Base-by-base conservation (phyloP, 371 early-diverging fungal species). In the Catenaria anguillulae region DNA sequence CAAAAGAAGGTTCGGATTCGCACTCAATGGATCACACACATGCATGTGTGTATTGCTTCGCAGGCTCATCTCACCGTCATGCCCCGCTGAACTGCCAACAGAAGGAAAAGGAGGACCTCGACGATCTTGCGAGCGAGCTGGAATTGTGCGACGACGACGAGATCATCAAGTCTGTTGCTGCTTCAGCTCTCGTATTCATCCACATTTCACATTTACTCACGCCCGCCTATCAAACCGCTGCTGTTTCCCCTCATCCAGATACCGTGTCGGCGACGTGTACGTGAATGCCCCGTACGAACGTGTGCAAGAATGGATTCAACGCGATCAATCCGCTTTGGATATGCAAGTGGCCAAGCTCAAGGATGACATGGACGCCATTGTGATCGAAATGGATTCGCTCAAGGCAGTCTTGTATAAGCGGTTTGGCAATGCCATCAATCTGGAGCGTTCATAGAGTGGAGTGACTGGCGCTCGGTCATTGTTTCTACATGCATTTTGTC, bases 141-240 rank as follows among this genome's bases (percentile, higher is more conserved):
- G 95, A 97, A 72, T 76, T 97, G 17, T 84, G 84, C 0, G 94
- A 94, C 68, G 95, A 94, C 67, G 92, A 91, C 62, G 92, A 91
- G 60, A 74, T 76, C 33, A 80, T 85, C 58, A 73, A 48, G 76
- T 40, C 10, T 17, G 40, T 17, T 40, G 5, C 40, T 84, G 72
- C 63, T 31, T 70, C 45, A 31, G 23, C 21, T 21, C 19, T 63
- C 12, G 26, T 23, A 17, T 58, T 26, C 4, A 40, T 45, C 48
- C 12, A 60, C 52, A 55, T 23, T 21, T 66, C 33, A 50, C 17
- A 31, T 48, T 26, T 17, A 19, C 31, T 24, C 1, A 24, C n/a
- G 23, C 21, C 15, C 33, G 23, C n/a, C n/a, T n/a, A n/a, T n/a
- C n/a, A n/a, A 24, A 42, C 76, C 87, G 66, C n/a, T n/a, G n/a